Base-by-base conservation (phyloP, 441 rosid species). In the Gossypium gossypioides region DNA sequence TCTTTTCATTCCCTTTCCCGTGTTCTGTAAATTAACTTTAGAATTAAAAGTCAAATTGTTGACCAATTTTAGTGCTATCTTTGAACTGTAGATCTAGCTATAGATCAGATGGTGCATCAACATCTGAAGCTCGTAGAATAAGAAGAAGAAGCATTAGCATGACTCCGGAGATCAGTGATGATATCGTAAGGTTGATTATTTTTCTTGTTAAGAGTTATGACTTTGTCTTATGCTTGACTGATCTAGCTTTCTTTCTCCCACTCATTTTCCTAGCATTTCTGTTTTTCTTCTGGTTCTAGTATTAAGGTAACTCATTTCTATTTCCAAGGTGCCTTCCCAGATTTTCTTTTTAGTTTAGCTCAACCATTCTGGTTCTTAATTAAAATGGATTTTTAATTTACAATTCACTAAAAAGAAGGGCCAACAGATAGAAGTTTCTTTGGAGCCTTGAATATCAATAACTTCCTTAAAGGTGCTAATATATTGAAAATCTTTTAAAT, bases 121-220 rank as follows among this genome's bases (percentile, higher is more conserved):
- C 85, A 68, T 75, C 86, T 72, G 99, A 91, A 77, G 82, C 90
- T 71, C 93, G 90, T 79, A 93, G 97, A 78, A 72, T 86, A 75
- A 87, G 99, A 82, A 91, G 99, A 84, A 87, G 99, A 84, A 96
- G 99, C 89, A 87, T 89, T 69, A 96, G 99, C 80, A 90, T 96
- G 81, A 93, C 99, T 75, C 98, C 98, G 6, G 97, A 93, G 85
- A 96, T 96, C 81, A 97, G 99, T 50, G 99, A 96, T 86, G 98
- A 96, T 81, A 96, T 96, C 48, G 99, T 90, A 78, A 96, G 98
- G 99, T 96, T 84, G 86, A 74, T 80, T 25, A 29, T 68, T 21
- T 83, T 46, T 71, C 75, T 66, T 72, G 27, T 81, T 68, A 24
- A 67, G 59, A 48, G 29, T 34, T 55, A 37, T 19, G 50, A 4